A percentile compares a stretch with the other conserved stretches of the same genome.
These are phyloP conservation scores for Scheffersomyces spartinae DNA, from an alignment of 805 yeast genomes.

Conservation along the genomic window DNA sequence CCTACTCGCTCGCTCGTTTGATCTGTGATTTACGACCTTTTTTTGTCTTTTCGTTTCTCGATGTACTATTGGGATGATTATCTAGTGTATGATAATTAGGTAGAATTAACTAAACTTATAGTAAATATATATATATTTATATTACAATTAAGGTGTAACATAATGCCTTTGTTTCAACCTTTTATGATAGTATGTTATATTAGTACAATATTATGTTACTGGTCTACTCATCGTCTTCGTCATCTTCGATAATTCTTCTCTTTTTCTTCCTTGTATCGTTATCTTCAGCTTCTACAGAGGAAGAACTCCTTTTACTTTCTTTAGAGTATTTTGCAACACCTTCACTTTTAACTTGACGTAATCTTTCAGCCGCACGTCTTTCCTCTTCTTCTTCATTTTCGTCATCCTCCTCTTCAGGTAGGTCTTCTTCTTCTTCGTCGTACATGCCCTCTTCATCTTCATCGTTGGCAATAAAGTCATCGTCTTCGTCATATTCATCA, in stretches of 20 bases:
- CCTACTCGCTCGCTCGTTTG: no score
- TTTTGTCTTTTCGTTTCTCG: no score
- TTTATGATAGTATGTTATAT: no score
- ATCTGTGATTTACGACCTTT: no score
- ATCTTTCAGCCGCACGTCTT: constrained; percentile 46
- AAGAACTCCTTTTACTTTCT: constrained; percentile 6
- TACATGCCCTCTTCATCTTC: constrained; percentile 26
- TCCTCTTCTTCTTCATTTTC: constrained; percentile 38
- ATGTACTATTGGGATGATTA: no score
- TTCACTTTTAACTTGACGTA: constrained; percentile 40
- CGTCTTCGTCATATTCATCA: constrained; percentile 28
- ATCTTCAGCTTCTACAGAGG: constrained; percentile 8
- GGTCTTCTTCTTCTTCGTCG: constrained; percentile 24
- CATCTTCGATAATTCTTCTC: constrained; percentile 37
- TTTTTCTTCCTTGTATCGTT: constrained; percentile 29
- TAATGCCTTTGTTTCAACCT: no score
- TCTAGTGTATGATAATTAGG: no score
- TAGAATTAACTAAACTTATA: no score
- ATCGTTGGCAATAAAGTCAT: constrained; percentile 33
- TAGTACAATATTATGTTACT: no score
- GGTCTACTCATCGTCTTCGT: constrained; percentile 39
- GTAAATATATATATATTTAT: no score
- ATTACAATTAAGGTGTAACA: no score
- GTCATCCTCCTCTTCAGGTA: constrained; percentile 32
- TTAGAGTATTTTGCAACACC: constrained; percentile 40